Conservation (phyloP, 305 asterid genomes). For the Fraxinus nigra region DNA sequence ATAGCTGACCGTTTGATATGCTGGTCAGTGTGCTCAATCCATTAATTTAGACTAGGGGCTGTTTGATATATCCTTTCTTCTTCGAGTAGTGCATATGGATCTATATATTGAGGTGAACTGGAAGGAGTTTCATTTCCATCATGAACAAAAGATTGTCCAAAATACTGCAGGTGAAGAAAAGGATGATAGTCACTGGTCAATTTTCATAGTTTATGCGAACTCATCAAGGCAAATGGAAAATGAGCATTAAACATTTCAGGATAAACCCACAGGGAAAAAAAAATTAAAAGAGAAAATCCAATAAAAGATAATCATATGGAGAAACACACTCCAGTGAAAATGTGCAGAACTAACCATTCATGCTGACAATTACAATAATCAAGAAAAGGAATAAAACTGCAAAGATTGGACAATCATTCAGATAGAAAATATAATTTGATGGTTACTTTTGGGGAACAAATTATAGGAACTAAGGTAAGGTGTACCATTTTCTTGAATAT, state of each 20-base stretch:
- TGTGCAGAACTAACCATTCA: neutral
- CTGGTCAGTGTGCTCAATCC: slow-evolving; percentile 5
- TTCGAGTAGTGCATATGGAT: slow-evolving; percentile 81
- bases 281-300: neutral
- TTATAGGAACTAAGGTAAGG: neutral
- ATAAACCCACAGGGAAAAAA: neutral
- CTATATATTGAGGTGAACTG: slow-evolving; percentile 53
- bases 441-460: neutral
- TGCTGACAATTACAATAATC: neutral
- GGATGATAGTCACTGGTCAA: neutral
- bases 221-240: neutral
- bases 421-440: neutral
- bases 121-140: slow-evolving; percentile 42
- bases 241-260: neutral
- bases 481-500: neutral
- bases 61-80: slow-evolving; percentile 63
- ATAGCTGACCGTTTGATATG: neutral
- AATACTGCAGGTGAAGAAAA: slow-evolving; percentile 56
- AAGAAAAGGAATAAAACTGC: neutral
- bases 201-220: neutral
- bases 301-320: neutral
- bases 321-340: neutral
- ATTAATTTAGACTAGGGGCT: slow-evolving; percentile 65
- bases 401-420: neutral
- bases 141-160: slow-evolving; percentile 74